A percentile compares a stretch with the other conserved stretches of the same genome.
phyloP scores from a whole-genome alignment of 805 yeast genomes.

The Lipomyces yamadae region DNA sequence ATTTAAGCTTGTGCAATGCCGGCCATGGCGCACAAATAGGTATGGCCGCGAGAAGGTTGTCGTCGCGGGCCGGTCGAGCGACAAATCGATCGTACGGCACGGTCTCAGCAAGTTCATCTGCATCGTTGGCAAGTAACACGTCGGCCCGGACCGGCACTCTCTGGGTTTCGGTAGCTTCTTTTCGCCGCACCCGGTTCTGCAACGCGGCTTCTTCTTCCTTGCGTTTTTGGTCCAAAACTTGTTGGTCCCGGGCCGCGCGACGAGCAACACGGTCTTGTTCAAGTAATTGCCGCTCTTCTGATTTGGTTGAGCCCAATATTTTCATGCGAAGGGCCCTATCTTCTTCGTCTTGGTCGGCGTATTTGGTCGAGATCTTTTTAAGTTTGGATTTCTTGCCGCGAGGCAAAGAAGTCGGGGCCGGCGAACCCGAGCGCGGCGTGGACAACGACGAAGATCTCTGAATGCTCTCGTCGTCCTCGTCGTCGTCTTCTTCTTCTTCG shows the following conservation, averaged over 20 bases:
- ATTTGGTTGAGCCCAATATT: constrained; percentile 79
- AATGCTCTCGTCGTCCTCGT: too few species aligned
- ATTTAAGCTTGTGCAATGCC: constrained; percentile 71
- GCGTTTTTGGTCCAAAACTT: constrained; percentile 24
- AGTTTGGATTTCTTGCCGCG: constrained; percentile 86
- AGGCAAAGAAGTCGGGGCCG: constrained; percentile 49
- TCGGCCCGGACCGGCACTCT: constrained; percentile 32
- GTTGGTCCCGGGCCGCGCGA: constrained; percentile 28
- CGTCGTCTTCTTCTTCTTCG: too few species aligned
- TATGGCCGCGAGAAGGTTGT: constrained; percentile 63
- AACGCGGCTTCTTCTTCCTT: constrained; percentile 44
- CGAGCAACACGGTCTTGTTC: constrained; percentile 40
- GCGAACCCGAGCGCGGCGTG: constrained; percentile 8
- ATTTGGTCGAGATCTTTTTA: constrained; percentile 80
- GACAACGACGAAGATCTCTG: not conserved
- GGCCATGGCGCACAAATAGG: constrained; percentile 96
- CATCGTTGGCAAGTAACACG: constrained; percentile 34
- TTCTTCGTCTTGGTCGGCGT: constrained; percentile 90
- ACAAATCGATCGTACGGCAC: constrained; percentile 52
- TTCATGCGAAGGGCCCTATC: constrained; percentile 77
- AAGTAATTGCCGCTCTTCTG: constrained; percentile 17
- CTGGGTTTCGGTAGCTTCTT: constrained; percentile 34
- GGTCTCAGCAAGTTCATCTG: constrained; percentile 46
- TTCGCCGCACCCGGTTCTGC: constrained; percentile 44
- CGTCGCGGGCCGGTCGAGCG: constrained; percentile 48